These are phyloP conservation scores for Boletus rubropictus DNA, from an alignment of 768 basidiomycete species.

Conservation along the genomic window DNA sequence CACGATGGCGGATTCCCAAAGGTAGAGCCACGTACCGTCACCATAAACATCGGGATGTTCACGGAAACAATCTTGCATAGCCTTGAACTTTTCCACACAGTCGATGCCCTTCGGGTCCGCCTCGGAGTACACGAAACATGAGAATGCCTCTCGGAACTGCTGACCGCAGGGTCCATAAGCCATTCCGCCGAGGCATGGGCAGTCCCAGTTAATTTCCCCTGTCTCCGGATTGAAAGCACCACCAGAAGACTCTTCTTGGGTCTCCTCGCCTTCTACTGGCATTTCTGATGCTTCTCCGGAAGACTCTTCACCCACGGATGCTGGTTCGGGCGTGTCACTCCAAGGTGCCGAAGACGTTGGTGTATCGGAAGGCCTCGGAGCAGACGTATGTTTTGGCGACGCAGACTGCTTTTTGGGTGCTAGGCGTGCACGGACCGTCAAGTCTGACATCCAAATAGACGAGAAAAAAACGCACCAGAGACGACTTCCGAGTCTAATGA, in stretches of 20 bases:
- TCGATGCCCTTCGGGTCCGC: slow-evolving; percentile 96
- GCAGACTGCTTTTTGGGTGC: slow-evolving; percentile 15
- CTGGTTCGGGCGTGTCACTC: slow-evolving; percentile 16
- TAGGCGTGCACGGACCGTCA: slow-evolving; percentile 2
- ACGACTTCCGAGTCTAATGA: slow-evolving; percentile 41
- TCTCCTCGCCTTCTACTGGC: slow-evolving; percentile 19
- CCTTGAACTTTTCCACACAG: slow-evolving; percentile 95
- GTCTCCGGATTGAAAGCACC: slow-evolving; percentile 92
- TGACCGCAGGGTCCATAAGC: slow-evolving; percentile 93
- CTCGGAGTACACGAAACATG: slow-evolving; percentile 93
- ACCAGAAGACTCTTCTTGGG: slow-evolving; percentile 26
- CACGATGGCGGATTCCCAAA: slow-evolving; percentile 1
- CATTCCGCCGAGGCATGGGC: slow-evolving; percentile 98
- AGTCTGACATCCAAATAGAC: background rate
- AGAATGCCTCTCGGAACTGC: slow-evolving; percentile 92
- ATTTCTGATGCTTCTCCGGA: slow-evolving; percentile 6
- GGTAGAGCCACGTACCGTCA: slow-evolving; percentile 56
- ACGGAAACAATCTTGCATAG: slow-evolving; percentile 97
- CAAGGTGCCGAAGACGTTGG: slow-evolving; percentile 11
- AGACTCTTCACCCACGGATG: slow-evolving; percentile 4
- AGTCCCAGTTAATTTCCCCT: slow-evolving; percentile 99
- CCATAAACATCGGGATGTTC: slow-evolving; percentile 94
- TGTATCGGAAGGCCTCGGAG: slow-evolving; percentile 17
- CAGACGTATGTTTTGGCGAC: background rate
- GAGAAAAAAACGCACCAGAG: slow-evolving; percentile 20